phyloP scores from a whole-genome alignment of 441 rosid species.

The Populus trichocarpa region DNA sequence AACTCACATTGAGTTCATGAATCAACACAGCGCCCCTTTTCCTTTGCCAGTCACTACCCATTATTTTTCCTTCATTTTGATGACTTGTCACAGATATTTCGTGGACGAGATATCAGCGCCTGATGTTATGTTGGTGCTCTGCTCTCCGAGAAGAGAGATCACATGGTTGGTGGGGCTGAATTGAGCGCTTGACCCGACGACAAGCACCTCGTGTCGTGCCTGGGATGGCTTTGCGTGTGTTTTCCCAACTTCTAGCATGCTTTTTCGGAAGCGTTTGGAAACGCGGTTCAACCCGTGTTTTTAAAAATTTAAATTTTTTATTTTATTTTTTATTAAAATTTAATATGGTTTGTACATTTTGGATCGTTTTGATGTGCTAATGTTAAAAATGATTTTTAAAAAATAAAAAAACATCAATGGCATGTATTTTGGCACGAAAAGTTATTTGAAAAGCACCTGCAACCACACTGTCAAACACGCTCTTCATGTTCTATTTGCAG shows the following conservation, averaged over 20 bases:
- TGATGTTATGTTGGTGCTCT: background rate
- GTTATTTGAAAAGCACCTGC: no score
- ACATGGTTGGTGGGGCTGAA: background rate
- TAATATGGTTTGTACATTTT: no score
- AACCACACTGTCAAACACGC: no score
- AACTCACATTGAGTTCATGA: background rate
- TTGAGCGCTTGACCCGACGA: background rate
- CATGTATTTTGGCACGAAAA: no score
- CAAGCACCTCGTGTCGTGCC: background rate
- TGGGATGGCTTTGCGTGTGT: background rate
- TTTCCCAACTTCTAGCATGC: background rate
- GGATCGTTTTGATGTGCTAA: no score
- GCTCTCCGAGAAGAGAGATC: background rate
- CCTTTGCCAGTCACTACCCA: background rate
- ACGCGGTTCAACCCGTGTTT: no score
- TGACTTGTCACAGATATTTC: background rate
- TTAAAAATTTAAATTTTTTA: no score
- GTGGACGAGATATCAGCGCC: background rate
- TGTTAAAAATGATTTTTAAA: no score
- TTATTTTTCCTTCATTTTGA: background rate
- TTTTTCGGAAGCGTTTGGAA: no score
- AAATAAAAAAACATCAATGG: no score
- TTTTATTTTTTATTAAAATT: no score
- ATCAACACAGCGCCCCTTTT: background rate
- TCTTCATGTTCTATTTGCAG: background rate